Base-by-base conservation (phyloP, 768 basidiomycete genomes). In the Leccinum imitatum region DNA sequence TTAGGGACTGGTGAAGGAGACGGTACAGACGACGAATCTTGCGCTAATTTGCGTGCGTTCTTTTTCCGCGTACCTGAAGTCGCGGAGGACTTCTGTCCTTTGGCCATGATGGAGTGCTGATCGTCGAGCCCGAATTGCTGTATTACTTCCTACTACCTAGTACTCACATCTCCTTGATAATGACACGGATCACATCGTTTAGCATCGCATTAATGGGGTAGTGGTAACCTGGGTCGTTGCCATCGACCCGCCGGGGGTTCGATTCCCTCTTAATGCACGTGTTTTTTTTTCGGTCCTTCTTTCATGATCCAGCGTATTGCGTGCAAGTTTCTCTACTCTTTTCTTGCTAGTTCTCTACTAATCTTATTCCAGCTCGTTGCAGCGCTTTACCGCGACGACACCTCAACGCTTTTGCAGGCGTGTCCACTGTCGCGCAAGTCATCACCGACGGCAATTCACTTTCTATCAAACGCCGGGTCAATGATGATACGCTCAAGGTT, bases 31-130 rank as follows among this genome's bases (percentile, higher is more conserved):
- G 68, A 53, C 19, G 65, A 37, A 21, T 68, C 56, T 50, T 73
- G 78, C 15, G 78, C 78, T 1, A 85, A 81, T 69, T 90, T 95
- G 61, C 89, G 85, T 15, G 90, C 90, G 71, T 96, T 92, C 74
- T 97, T 98, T 80, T 96, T 97, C 60, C 95, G 85, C 9, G 95
- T 98, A 5, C 78, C 92, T 1, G 91, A 86, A 0, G 87, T 80
- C 23, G 94, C 93, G 4, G 93, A 95, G 3, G 90, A 90, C 69
- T 91, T 93, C 56, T 71, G 68, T 10, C 74, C 66, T 64, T 84
- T 84, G 19, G 62, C 64, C 81, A 82, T 82, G 54, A 53, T 44
- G 56, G 14, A 58, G 33, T 62, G 21, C 64, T 27, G 2, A 3
- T 47, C 17, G 17, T 30, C 14, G 9, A 25, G 3, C 25, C 15